Conservation (phyloP, 1,284 basidiomycete genomes). For the Neolentinus lepideus region DNA sequence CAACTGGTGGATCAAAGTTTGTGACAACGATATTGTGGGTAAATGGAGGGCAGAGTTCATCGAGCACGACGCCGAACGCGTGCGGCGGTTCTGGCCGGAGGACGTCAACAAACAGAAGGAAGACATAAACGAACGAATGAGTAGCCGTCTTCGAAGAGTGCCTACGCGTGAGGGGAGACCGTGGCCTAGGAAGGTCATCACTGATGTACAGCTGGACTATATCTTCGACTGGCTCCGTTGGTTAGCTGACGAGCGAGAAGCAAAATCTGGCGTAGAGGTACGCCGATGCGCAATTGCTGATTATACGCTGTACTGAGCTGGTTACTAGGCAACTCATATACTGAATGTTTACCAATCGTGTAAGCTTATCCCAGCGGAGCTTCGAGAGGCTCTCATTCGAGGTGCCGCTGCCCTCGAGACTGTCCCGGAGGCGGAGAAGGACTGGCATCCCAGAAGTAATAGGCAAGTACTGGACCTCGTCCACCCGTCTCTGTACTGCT, state of each 20-base stretch:
- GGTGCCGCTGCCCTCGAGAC: constrained; percentile 26
- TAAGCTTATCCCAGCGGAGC: constrained; percentile 9
- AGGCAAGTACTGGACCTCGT: constrained; percentile 36
- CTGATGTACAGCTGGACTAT: constrained; percentile 11
- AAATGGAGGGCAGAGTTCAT: constrained; percentile 12
- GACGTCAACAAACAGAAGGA: neutral
- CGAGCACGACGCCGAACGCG: constrained; percentile 12
- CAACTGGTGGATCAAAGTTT: constrained; percentile 13
- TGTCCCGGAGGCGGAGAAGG: constrained; percentile 28
- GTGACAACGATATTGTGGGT: constrained; percentile 7
- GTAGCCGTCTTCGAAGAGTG: neutral
- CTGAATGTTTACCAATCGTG: constrained; percentile 13
- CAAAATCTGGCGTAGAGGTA: constrained; percentile 13
- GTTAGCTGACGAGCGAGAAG: constrained; percentile 10
- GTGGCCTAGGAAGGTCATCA: neutral
- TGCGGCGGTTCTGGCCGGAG: neutral
- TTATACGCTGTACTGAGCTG: neutral
- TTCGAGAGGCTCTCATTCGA: constrained; percentile 11
- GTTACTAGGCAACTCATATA: constrained; percentile 5
- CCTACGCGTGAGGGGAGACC: neutral
- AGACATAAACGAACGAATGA: neutral
- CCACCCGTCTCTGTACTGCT: constrained; percentile 34
- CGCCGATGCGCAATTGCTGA: neutral
- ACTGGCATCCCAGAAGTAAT: constrained; percentile 41
- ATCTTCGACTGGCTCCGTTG: constrained; percentile 11